Conservation (phyloP, 257 asterid genomes). For the Nicotiana tabacum region DNA sequence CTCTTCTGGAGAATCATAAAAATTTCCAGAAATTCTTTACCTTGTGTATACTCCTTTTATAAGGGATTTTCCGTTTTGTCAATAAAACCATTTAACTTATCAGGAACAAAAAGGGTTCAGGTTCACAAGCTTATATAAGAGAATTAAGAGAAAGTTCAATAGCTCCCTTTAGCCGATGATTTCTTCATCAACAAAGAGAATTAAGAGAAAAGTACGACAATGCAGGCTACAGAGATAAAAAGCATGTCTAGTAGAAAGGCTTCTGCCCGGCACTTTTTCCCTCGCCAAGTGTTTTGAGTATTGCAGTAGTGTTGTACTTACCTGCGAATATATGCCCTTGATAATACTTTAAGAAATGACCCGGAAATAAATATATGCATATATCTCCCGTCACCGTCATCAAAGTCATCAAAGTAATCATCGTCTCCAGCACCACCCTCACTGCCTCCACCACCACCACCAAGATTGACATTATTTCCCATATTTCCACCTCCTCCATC, state of each 20-base stretch:
- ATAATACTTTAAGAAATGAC: conserved; percentile 70
- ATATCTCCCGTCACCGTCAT: conserved; percentile 91
- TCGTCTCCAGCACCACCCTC: conserved; percentile 90
- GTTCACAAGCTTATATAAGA: no score
- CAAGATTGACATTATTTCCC: conserved; percentile 74
- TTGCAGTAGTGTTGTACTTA: conserved; percentile 12
- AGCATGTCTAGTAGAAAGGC: background rate
- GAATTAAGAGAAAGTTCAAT: no score
- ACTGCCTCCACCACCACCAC: conserved; percentile 97
- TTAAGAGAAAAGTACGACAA: no score
- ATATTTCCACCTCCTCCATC: conserved; percentile 90
- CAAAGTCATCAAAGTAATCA: conserved; percentile 88
- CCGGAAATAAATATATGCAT: conserved; percentile 76
- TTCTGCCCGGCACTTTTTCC: background rate
- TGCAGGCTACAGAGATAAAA: no score
- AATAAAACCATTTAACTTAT: no score
- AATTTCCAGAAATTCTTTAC: no score
- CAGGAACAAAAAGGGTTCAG: no score
- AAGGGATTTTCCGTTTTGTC: no score
- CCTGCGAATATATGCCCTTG: conserved; percentile 91
- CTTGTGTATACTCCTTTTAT: no score
- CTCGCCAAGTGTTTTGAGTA: background rate
- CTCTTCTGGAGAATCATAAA: no score
- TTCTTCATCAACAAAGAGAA: no score
- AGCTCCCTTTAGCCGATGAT: no score